Evolutionary conservation across 169 alveolate species (phyloP).

Genomic region (Plasmodium inui): DNA sequence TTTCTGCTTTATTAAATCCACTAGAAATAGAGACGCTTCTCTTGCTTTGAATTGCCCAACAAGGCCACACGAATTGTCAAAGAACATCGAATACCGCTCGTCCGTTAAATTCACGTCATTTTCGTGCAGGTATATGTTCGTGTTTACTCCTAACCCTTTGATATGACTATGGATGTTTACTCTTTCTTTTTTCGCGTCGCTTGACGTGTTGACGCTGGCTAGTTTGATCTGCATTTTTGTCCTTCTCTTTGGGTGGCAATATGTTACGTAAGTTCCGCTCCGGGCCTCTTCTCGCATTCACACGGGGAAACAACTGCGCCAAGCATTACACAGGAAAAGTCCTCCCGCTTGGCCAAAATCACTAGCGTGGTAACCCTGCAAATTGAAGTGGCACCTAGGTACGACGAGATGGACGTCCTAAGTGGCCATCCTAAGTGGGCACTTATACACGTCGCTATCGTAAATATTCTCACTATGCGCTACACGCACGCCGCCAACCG

Average conservation of each 20-base stretch:
- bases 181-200: slow-evolving; percentile 84
- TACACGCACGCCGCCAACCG: not conserved
- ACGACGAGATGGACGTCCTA: not conserved
- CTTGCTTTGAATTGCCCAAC: slow-evolving; percentile 99
- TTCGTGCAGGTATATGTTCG: slow-evolving; percentile 80
- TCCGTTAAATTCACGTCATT: slow-evolving; percentile 73
- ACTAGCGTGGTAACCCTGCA: not conserved
- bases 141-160: slow-evolving; percentile 98
- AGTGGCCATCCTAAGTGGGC: too few species aligned
- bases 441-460: not conserved
- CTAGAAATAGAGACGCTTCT: slow-evolving; percentile 99
- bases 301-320: not conserved
- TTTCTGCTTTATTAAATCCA: slow-evolving; percentile 96
- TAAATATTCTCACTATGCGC: not conserved
- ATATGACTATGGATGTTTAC: slow-evolving; percentile 99
- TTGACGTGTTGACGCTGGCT: slow-evolving; percentile 17
- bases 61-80: slow-evolving; percentile 92
- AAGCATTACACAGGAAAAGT: not conserved
- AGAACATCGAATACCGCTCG: slow-evolving; percentile 75
- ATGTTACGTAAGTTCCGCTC: not conserved
- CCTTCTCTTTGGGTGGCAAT: not conserved
- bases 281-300: not conserved
- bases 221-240: slow-evolving; percentile 53
- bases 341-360: not conserved
- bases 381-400: not conserved